Conservation (phyloP, 106 monocot species). For the Vanilla planifolia region DNA sequence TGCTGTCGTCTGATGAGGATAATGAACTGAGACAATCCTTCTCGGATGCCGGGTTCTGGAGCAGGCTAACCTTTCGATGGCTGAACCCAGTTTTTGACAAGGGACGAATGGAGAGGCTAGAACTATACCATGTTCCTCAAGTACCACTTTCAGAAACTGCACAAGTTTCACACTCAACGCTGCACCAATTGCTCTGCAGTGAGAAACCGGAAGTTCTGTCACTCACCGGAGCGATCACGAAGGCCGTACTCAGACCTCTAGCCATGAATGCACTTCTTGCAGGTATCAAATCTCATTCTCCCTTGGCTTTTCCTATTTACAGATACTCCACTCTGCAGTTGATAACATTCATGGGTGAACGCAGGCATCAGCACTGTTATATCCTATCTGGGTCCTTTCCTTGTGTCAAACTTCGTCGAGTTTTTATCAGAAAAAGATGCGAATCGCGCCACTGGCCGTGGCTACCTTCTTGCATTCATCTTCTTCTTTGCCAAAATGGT, state of each 20-base stretch:
- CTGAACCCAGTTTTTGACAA: constrained; percentile 65
- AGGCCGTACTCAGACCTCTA: constrained; percentile 49
- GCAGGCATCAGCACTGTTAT: constrained; percentile 68
- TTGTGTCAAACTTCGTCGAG: constrained; percentile 70
- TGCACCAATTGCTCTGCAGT: constrained; percentile 33
- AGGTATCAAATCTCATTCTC: constrained; percentile 24
- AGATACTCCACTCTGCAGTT: neutral
- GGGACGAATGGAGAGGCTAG: constrained; percentile 43
- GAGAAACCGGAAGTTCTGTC: constrained; percentile 25
- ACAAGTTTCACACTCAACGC: constrained; percentile 21
- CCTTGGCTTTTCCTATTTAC: neutral
- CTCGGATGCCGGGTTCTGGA: constrained; percentile 48
- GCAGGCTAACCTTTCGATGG: constrained; percentile 64
- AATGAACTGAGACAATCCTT: constrained; percentile 2
- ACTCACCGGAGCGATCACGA: constrained; percentile 32
- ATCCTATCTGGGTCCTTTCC: constrained; percentile 66
- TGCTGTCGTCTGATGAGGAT: constrained; percentile 20
- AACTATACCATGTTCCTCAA: constrained; percentile 52
- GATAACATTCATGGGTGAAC: neutral
- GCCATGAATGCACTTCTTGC: constrained; percentile 54
- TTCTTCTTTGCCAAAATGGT: constrained; percentile 68
- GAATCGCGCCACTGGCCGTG: constrained; percentile 8
- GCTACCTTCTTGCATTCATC: constrained; percentile 57
- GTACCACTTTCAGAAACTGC: constrained; percentile 55
- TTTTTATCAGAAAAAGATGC: constrained; percentile 36